These are phyloP conservation scores for Starmerella asiatica DNA, from an alignment of 805 yeast genomes.

Conservation along the genomic window DNA sequence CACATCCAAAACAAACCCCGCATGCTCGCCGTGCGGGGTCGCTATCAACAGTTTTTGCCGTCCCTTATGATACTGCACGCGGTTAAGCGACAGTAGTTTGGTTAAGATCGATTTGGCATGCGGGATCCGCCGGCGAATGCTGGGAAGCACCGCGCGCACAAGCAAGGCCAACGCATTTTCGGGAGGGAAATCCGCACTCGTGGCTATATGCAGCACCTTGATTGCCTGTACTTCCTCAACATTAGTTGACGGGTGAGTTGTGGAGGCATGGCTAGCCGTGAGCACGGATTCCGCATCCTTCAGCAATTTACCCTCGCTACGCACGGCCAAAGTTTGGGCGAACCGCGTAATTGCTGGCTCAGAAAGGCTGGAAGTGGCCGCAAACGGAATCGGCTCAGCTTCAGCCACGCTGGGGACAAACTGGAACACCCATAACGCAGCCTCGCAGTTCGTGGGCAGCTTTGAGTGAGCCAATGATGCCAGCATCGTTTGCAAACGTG, in stretches of 20 bases:
- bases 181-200: conserved; percentile 3
- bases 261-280: neutral
- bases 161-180: conserved; percentile 7
- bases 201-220: conserved; percentile 3
- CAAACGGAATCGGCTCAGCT: conserved; percentile 6
- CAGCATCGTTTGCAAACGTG: neutral
- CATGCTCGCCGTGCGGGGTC: conserved; percentile 5
- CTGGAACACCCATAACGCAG: conserved; percentile 13
- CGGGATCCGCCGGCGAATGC: neutral
- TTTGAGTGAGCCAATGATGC: neutral
- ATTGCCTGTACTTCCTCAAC: neutral
- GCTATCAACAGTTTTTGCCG: conserved; percentile 10
- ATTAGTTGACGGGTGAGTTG: neutral
- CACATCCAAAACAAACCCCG: conserved; percentile 9
- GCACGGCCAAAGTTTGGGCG: neutral
- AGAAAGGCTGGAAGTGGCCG: neutral
- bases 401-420: neutral
- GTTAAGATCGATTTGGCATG: conserved; percentile 8
- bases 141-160: conserved; percentile 5
- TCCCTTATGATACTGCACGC: conserved; percentile 8
- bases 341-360: neutral
- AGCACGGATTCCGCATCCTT: neutral
- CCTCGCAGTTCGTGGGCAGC: conserved; percentile 2
- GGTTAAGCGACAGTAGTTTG: conserved; percentile 7
- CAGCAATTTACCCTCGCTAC: conserved; percentile 1